Percentiles rank a stretch among this genome's conserved stretches.
Conservation (phyloP, 2,329 filamentous ascomycete species). For the Tympanopsis confertula region DNA sequence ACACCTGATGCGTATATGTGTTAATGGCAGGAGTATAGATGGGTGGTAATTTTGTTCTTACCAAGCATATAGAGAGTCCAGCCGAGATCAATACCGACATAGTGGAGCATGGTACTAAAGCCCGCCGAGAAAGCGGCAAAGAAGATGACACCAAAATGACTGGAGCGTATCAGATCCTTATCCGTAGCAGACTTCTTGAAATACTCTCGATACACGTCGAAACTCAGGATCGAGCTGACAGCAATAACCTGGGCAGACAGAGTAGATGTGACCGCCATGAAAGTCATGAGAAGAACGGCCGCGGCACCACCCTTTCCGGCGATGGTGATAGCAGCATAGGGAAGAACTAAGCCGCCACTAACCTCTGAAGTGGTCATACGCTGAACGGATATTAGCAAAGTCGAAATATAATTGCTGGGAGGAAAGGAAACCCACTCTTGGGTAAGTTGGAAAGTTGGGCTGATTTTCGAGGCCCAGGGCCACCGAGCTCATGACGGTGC, state of each 20-base stretch:
- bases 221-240: constrained; percentile 38
- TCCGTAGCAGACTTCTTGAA: constrained; percentile 32
- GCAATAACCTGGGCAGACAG: constrained; percentile 39
- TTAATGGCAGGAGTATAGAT: neutral
- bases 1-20: constrained; percentile 19
- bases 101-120: constrained; percentile 38
- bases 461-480: constrained; percentile 33
- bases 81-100: constrained; percentile 38
- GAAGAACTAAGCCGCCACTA: constrained; percentile 56
- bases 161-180: constrained; percentile 34
- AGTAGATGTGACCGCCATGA: constrained; percentile 64
- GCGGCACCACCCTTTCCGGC: constrained; percentile 61
- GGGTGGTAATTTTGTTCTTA: constrained; percentile 5
- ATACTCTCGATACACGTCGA: constrained; percentile 39
- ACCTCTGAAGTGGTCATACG: constrained; percentile 49
- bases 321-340: constrained; percentile 57
- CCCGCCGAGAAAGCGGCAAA: constrained; percentile 36
- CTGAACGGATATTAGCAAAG: neutral
- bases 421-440: constrained; percentile 16
- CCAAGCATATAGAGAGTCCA: constrained; percentile 43
- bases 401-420: too few relatives aligned
- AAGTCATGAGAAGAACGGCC: constrained; percentile 56
- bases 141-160: constrained; percentile 37
- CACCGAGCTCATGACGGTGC: constrained; percentile 34
- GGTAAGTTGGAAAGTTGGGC: constrained; percentile 39